phyloP scores from a whole-genome alignment of 1,284 basidiomycete species.

The Ganoderma leucocontextum region DNA sequence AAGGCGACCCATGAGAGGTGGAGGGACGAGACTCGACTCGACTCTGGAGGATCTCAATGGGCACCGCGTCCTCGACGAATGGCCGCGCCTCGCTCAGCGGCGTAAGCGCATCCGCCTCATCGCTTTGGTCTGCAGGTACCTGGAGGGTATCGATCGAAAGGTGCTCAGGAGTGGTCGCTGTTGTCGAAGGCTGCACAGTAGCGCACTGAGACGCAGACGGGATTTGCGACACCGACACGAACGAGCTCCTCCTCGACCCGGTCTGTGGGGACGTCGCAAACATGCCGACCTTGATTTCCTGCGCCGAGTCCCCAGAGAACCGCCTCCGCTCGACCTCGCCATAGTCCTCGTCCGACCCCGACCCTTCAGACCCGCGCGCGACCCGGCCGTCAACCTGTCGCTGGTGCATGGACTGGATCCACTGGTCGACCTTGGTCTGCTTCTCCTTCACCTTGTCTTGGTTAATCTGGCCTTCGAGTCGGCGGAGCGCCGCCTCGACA shows the following conservation, averaged over 20 bases:
- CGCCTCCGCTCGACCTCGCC: conserved; percentile 36
- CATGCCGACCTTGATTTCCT: conserved; percentile 26
- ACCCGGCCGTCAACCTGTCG: conserved; percentile 61
- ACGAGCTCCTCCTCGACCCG: conserved; percentile 27
- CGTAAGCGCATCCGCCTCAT: conserved; percentile 39
- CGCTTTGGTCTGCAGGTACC: conserved; percentile 18
- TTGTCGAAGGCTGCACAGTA: conserved; percentile 11
- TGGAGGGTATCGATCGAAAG: conserved; percentile 27
- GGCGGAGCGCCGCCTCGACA: conserved; percentile 79
- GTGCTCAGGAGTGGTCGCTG: conserved; percentile 20
- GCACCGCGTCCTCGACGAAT: conserved; percentile 66
- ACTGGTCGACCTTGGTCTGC: conserved; percentile 79
- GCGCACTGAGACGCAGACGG: conserved; percentile 7
- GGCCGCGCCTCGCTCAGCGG: conserved; percentile 56
- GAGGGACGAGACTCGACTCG: conserved; percentile 54
- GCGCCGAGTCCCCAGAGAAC: conserved; percentile 29
- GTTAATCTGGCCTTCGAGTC: conserved; percentile 87
- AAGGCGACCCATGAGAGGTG: conserved; percentile 42
- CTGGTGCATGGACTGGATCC: conserved; percentile 78
- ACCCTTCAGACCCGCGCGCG: conserved; percentile 34
- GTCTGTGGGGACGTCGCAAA: conserved; percentile 26
- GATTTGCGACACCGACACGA: conserved; percentile 23
- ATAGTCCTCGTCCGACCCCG: conserved; percentile 48
- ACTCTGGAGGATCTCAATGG: conserved; percentile 70
- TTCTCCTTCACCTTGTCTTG: conserved; percentile 72